Evolutionary conservation across 2,329 filamentous ascomycete species (phyloP).

Genomic region (Venturia pyrina): DNA sequence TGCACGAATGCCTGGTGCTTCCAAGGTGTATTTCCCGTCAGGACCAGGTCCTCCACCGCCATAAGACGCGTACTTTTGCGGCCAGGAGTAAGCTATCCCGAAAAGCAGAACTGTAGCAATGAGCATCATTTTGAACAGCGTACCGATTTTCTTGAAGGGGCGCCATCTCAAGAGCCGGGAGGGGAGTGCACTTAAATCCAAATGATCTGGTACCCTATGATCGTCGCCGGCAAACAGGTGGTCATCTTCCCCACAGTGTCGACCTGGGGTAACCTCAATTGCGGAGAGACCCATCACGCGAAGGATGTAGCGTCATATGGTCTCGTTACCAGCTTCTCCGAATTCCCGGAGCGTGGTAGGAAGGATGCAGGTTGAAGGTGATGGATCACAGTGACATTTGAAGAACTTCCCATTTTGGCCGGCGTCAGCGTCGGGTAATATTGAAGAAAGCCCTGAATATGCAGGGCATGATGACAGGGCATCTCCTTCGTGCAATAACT

Average conservation of each 20-base stretch:
- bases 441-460: not conserved
- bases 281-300: slow-evolving; percentile 5
- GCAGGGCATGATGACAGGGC: not conserved
- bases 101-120: not conserved
- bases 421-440: not conserved
- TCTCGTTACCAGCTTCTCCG: not conserved
- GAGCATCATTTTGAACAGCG: not conserved
- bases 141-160: not conserved
- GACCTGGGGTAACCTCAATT: slow-evolving; percentile 4
- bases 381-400: not conserved
- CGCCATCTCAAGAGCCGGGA: not conserved
- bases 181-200: not conserved
- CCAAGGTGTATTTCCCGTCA: slow-evolving; percentile 59
- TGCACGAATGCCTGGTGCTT: slow-evolving; percentile 55
- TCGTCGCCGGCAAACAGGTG: not conserved
- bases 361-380: not conserved
- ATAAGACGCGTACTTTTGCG: not conserved
- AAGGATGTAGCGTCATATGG: not conserved
- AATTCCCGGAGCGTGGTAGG: not conserved
- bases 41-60: slow-evolving; percentile 19
- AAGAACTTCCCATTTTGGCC: not conserved
- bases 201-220: not conserved
- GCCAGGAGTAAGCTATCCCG: not conserved
- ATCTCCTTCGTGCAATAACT: not conserved
- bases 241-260: not conserved